These are phyloP conservation scores for Podospora tetraspora DNA, from an alignment of 495 filamentous ascomycete species.

Conservation along the genomic window DNA sequence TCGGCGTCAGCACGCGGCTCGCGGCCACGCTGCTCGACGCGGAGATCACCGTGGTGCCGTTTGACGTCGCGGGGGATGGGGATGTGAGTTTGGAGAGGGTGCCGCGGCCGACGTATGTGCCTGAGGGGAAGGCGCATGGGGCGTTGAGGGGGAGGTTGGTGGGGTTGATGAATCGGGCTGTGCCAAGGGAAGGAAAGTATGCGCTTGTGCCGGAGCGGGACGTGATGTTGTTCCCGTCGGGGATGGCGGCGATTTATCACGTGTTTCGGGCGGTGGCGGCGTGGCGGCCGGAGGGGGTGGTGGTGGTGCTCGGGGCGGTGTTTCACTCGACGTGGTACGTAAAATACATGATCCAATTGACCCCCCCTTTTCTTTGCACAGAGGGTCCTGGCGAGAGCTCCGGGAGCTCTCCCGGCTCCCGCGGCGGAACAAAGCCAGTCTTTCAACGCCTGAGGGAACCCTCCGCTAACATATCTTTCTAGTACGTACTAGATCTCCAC, in stretches of 20 bases:
- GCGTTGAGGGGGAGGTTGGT: slow-evolving; percentile 33
- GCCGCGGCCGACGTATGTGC: slow-evolving; percentile 20
- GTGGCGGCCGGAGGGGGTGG: slow-evolving; percentile 13
- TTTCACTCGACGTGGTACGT: slow-evolving; percentile 31
- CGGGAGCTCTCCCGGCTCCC: no score
- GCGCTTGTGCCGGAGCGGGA: slow-evolving; percentile 25
- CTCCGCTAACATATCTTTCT: no score
- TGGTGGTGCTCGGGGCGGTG: slow-evolving; percentile 32
- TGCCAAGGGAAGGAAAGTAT: slow-evolving; percentile 6
- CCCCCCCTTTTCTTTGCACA: no score
- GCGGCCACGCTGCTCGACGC: slow-evolving; percentile 36
- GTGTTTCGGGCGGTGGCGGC: slow-evolving; percentile 18
- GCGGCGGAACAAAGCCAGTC: no score
- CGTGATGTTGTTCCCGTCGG: slow-evolving; percentile 42
- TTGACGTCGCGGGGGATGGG: slow-evolving; percentile 7
- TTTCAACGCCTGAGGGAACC: no score
- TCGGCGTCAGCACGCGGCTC: slow-evolving; percentile 34
- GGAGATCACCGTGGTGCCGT: slow-evolving; percentile 20
- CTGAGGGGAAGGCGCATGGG: slow-evolving; percentile 24
- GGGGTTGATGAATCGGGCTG: slow-evolving; percentile 28
- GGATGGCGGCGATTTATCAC: slow-evolving; percentile 42
- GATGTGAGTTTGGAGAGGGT: background rate
- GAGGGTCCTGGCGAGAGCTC: no score
- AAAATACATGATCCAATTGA: no score
- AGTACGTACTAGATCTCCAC: no score